These are phyloP conservation scores for Phytophthora boehmeriae DNA, from an alignment of 352 stramenopile species.

Conservation along the genomic window DNA sequence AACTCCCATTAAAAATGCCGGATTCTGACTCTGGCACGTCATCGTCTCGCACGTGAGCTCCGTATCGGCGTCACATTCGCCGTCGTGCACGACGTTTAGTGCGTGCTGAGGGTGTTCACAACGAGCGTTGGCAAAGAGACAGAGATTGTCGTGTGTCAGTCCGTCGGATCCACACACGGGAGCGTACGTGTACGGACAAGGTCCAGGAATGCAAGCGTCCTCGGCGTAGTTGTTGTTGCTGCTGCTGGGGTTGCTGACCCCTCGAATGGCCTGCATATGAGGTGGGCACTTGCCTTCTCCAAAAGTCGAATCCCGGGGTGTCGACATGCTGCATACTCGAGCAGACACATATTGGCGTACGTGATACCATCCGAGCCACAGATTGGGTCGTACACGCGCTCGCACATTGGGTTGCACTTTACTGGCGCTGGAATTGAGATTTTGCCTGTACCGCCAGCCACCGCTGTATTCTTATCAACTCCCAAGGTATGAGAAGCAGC, in stretches of 20 bases:
- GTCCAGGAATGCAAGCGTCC: slow-evolving; percentile 39
- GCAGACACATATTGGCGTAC: slow-evolving; percentile 65
- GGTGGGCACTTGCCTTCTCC: slow-evolving; percentile 46
- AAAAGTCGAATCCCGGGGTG: slow-evolving; percentile 40
- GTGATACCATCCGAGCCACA: slow-evolving; percentile 70
- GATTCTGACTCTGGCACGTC: no score
- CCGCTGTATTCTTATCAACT: slow-evolving; percentile 4
- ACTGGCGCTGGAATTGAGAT: slow-evolving; percentile 12
- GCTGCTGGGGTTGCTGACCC: slow-evolving; percentile 2
- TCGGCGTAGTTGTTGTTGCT: slow-evolving; percentile 9
- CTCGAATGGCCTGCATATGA: slow-evolving; percentile 26
- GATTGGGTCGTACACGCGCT: slow-evolving; percentile 48
- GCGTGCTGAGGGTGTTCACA: slow-evolving; percentile 28
- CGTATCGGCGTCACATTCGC: slow-evolving; percentile 51
- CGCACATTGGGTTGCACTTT: slow-evolving; percentile 60
- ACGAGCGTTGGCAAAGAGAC: slow-evolving; percentile 41
- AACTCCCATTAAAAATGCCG: no score
- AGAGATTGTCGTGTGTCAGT: slow-evolving; percentile 46
- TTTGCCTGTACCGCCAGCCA: slow-evolving; percentile 1
- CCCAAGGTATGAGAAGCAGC: slow-evolving; percentile 19
- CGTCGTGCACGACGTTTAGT: slow-evolving; percentile 47
- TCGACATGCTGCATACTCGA: slow-evolving; percentile 53
- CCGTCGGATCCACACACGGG: slow-evolving; percentile 50
- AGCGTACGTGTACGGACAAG: slow-evolving; percentile 42
- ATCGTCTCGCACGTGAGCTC: slow-evolving; percentile 46